Conservation (phyloP, 2,329 filamentous ascomycete genomes). For the Fusarium multiceps region DNA sequence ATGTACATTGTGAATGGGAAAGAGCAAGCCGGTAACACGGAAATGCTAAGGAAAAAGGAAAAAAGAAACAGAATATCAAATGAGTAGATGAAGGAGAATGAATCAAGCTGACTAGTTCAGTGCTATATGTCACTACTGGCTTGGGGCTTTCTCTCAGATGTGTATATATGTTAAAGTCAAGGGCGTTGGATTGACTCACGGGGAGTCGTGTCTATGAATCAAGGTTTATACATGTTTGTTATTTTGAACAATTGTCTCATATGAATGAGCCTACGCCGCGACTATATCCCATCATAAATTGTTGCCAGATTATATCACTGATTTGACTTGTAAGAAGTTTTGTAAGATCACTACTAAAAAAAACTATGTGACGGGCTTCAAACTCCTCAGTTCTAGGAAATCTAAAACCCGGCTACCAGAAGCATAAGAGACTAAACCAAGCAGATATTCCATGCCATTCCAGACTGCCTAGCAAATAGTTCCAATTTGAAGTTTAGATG, state of each 20-base stretch:
- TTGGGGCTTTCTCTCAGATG: background rate
- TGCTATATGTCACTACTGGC: background rate
- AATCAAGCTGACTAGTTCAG: background rate
- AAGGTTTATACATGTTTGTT: conserved; percentile 24
- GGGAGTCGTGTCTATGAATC: conserved; percentile 28
- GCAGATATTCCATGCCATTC: background rate
- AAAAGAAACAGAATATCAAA: conserved; percentile 20
- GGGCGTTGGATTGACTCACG: conserved; percentile 53
- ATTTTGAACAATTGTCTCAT: background rate
- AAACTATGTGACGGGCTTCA: background rate
- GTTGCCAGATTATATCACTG: background rate
- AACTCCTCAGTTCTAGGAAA: background rate
- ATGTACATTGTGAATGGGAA: conserved; percentile 20
- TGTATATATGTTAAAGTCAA: conserved; percentile 53
- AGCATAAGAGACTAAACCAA: background rate
- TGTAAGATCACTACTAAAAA: background rate
- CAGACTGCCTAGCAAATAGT: background rate
- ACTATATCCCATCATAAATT: background rate
- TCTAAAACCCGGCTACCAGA: background rate
- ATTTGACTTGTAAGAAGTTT: background rate
- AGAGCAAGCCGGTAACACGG: conserved; percentile 21
- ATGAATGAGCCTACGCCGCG: background rate
- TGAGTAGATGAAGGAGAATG: conserved; percentile 36
- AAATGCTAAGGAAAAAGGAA: conserved; percentile 20
- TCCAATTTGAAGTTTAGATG: background rate